phyloP scores from a whole-genome alignment of 164 flowering plant species.

The grape (Vitis vinifera) region DNA sequence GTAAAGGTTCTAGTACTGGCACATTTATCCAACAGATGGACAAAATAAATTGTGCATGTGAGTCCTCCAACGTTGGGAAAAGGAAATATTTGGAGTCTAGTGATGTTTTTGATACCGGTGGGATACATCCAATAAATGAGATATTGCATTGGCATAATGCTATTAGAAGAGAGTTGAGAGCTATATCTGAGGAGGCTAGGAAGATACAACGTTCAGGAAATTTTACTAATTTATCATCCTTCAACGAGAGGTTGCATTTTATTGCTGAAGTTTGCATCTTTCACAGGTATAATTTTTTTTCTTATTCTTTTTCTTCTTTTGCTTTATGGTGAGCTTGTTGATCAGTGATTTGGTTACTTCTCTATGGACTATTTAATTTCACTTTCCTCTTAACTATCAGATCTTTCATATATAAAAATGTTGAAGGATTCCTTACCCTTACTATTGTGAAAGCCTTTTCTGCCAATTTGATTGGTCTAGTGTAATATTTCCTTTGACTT shows the following conservation, averaged over 20 bases:
- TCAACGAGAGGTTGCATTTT: constrained; percentile 81
- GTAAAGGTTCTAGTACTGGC: constrained; percentile 23
- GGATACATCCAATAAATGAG: constrained; percentile 73
- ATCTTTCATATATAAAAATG: background rate
- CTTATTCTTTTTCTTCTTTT: background rate
- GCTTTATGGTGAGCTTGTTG: background rate
- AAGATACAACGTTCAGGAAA: constrained; percentile 71
- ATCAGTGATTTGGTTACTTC: background rate
- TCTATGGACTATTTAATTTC: background rate
- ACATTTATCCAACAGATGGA: constrained; percentile 23
- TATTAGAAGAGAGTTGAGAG: constrained; percentile 72
- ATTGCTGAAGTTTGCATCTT: constrained; percentile 98
- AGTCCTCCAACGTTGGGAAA: constrained; percentile 45
- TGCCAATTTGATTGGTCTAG: background rate
- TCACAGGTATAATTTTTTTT: constrained; percentile 62
- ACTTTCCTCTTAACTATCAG: background rate
- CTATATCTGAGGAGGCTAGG: constrained; percentile 80
- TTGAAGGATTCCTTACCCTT: background rate
- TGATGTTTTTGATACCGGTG: constrained; percentile 27
- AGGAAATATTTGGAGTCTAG: constrained; percentile 48
- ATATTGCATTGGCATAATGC: constrained; percentile 94
- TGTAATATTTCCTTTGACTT: background rate
- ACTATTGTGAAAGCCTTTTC: background rate
- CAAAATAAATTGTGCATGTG: constrained; percentile 46
- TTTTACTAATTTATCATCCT: constrained; percentile 71